Conservation (phyloP, 352 stramenopile genomes). For the Thraustochytrium sp. region DNA sequence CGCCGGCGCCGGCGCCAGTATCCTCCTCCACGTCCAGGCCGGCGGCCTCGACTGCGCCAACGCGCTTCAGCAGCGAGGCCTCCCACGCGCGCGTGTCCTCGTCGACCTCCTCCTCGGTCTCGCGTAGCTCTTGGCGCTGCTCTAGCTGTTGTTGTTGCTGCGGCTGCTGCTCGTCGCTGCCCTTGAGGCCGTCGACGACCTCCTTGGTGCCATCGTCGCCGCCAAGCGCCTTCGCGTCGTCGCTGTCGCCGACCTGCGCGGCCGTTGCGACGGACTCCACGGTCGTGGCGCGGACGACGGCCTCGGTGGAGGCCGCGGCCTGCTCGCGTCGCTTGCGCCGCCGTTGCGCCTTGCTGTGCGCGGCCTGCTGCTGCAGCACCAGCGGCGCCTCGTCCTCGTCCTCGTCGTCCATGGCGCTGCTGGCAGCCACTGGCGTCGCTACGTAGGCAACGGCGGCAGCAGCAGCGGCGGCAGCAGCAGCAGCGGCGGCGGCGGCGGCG, state of each 20-base stretch:
- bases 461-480: no score
- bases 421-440: no score
- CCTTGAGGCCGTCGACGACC: no score
- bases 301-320: background rate
- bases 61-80: background rate
- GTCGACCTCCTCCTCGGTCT: background rate
- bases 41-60: background rate
- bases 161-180: no score
- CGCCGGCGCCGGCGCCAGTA: background rate
- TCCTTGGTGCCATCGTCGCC: background rate
- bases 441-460: no score
- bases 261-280: background rate
- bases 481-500: no score
- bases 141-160: background rate
- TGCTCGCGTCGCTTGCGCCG: no score
- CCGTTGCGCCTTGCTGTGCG: no score
- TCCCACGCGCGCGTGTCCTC: background rate
- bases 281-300: background rate
- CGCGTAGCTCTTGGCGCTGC: background rate
- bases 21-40: background rate
- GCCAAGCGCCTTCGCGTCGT: background rate
- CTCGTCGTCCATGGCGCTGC: no score
- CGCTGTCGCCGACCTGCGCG: background rate
- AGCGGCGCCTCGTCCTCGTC: background rate
- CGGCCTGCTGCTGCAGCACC: no score